These are phyloP conservation scores for Ophiocordyceps camponoti-floridani DNA, from an alignment of 2,329 filamentous ascomycete genomes.

Conservation along the genomic window DNA sequence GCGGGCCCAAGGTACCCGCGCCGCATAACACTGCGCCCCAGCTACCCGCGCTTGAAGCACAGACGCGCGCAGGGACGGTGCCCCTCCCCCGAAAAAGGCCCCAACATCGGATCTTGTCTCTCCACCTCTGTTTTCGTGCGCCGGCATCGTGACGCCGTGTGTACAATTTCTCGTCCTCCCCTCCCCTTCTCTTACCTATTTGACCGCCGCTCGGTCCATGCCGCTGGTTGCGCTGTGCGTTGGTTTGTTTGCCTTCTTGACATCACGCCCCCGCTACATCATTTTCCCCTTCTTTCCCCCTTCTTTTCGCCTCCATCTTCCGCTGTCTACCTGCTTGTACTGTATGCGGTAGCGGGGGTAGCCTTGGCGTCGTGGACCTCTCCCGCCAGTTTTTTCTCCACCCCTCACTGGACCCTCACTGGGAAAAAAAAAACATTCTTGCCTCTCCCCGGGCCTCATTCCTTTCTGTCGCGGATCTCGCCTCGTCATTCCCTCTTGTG, in stretches of 20 bases:
- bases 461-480: neutral
- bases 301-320: neutral
- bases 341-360: too few species aligned
- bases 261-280: neutral
- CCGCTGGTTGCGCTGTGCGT: neutral
- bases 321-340: neutral
- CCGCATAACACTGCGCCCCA: neutral
- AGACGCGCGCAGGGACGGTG: neutral
- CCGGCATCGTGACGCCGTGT: neutral
- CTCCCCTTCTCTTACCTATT: neutral
- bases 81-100: neutral
- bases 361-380: neutral
- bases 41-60: neutral
- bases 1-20: neutral
- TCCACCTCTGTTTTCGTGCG: neutral
- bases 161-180: neutral
- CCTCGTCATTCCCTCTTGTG: neutral
- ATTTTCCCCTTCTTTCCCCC: neutral
- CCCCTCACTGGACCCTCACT: too few species aligned
- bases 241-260: neutral
- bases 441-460: neutral
- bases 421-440: neutral
- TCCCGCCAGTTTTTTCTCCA: neutral
- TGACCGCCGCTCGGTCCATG: neutral
- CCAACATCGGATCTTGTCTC: neutral